phyloP scores from a whole-genome alignment of 768 basidiomycete genomes.

The Dictyophora rubrovolvata region DNA sequence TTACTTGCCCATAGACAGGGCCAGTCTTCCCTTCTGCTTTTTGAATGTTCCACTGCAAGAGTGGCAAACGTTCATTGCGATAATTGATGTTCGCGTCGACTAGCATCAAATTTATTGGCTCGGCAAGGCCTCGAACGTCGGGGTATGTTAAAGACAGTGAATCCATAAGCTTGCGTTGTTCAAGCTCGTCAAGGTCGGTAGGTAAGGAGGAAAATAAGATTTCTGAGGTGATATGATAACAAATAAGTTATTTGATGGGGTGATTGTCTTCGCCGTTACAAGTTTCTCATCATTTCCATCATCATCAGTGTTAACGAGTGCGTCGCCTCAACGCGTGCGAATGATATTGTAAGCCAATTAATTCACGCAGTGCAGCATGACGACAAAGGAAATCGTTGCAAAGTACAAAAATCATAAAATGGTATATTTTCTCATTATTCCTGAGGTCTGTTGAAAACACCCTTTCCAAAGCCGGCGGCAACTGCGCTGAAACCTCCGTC shows the following conservation, averaged over 20 bases:
- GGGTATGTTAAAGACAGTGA: not conserved
- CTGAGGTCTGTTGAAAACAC: constrained; percentile 33
- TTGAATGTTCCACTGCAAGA: not conserved
- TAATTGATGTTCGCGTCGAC: not conserved
- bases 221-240: too few species aligned
- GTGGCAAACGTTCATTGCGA: not conserved
- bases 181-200: too few species aligned
- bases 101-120: not conserved
- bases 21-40: not conserved
- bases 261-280: not conserved
- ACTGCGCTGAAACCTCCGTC: constrained; percentile 61
- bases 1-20: constrained; percentile 2
- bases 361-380: not conserved
- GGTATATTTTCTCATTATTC: constrained; percentile 8
- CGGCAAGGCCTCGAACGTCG: not conserved
- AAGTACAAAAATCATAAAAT: not conserved
- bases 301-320: not conserved
- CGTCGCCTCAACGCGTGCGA: not conserved
- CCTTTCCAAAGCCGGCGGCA: constrained; percentile 60
- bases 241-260: too few species aligned
- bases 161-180: not conserved
- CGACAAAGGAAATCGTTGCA: too few species aligned
- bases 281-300: not conserved
- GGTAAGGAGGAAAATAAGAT: too few species aligned
- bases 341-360: not conserved